Base-by-base conservation (phyloP, 78 protist species). In the Parvularia atlantis region DNA sequence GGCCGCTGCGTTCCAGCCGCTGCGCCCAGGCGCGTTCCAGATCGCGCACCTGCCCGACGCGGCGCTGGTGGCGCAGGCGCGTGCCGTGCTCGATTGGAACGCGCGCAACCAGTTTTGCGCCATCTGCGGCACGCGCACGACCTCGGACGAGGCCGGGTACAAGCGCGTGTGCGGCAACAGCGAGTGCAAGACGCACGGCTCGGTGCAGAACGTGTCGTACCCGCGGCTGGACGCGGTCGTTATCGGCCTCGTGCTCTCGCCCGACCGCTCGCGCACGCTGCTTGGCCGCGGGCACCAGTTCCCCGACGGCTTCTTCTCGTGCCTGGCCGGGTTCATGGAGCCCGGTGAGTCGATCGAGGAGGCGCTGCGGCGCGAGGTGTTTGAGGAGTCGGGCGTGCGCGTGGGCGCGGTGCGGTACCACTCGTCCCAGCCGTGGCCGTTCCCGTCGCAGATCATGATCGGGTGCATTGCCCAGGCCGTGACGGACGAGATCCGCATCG, bases 301-400 rank as follows among this genome's bases (percentile, higher is more conserved):
- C 54, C 78, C 84, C 6, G 28, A 24, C 0, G 72, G 75, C 17
- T 43, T 73, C 20, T 76, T 39, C 63, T 48, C 73, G 26, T 28
- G 57, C 28, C 46, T 81, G n/a, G 70, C 82, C 30, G 86, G 86
- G n/a, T 81, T 77, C 35, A 31, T 68, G 36, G 86, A 81, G 56
- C 48, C 22, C 20, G 86, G 82, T 5, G 86, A 81, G 78, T 37
- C 75, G 19, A 16, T 69, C 26, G 86, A 81, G 54, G 78, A 70
- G 46, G 67, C 61, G 0, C 59, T 77, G 16, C 24, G 59, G 7
- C 80, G 81, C 24, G 82, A 81, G 44, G 44, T 68, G 33, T 0
- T 17, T 24, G 76, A 78, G 48, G 71, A 78, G 59, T 0, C 69
- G n/a, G 71, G 77, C 53, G 71, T 78, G 31, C 28, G 2, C 35